Percentiles rank a stretch among this genome's conserved stretches.
Conservation (phyloP, 164 flowering plant genomes). For the Magnolia kwangsiensis region DNA sequence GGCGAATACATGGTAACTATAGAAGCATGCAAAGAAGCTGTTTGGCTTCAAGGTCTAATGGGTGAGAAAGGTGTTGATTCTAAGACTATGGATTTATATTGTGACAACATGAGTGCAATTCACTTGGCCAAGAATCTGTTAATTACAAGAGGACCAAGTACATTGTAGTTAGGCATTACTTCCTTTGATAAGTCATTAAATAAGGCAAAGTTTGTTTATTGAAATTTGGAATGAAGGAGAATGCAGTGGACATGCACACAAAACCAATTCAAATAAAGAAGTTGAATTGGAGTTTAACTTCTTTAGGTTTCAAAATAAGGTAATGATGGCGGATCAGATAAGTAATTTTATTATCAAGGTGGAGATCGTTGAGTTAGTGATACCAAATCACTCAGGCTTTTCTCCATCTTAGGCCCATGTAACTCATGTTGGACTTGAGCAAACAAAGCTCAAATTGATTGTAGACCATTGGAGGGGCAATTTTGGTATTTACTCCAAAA, state of each 20-base stretch:
- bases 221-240: not conserved
- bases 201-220: not conserved
- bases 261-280: not conserved
- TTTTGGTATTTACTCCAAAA: no score
- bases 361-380: not conserved
- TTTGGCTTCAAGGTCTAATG: slow-evolving; percentile 6
- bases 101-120: not conserved
- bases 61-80: not conserved
- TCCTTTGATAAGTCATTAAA: not conserved
- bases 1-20: no score
- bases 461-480: no score
- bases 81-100: not conserved
- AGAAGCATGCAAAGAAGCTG: not conserved
- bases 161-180: not conserved
- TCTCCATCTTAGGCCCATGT: no score
- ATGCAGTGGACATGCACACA: not conserved
- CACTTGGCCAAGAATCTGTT: not conserved
- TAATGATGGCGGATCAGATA: not conserved
- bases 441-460: no score
- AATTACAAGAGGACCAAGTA: not conserved
- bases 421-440: no score
- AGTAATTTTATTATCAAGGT: not conserved
- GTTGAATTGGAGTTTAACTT: not conserved
- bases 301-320: not conserved
- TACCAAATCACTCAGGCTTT: not conserved